Conservation (phyloP, 2,329 filamentous ascomycete genomes). For the Trichoderma aggressivum region DNA sequence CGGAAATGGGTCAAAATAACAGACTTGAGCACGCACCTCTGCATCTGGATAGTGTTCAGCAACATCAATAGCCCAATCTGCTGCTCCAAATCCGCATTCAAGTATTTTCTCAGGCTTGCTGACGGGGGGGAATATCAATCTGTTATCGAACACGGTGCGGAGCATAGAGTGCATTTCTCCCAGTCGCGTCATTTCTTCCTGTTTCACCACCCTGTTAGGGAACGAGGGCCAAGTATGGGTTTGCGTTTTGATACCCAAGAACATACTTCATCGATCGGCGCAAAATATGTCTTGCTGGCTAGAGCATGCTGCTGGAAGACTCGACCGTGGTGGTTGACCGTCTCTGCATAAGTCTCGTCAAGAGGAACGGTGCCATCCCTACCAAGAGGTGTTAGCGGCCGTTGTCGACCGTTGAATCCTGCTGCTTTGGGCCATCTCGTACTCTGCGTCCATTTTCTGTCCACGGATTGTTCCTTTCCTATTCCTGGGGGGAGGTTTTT, state of each 20-base stretch:
- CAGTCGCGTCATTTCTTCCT: slow-evolving; percentile 68
- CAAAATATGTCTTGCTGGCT: slow-evolving; percentile 62
- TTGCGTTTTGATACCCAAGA: not conserved
- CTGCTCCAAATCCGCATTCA: slow-evolving; percentile 71
- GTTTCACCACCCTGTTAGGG: slow-evolving; percentile 4
- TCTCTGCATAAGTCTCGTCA: slow-evolving; percentile 57
- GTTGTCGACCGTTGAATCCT: not conserved
- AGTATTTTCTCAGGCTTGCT: slow-evolving; percentile 56
- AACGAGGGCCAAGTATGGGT: not conserved
- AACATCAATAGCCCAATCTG: slow-evolving; percentile 66
- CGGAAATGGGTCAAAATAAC: not conserved
- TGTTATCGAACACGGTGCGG: slow-evolving; percentile 60
- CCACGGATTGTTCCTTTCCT: not conserved
- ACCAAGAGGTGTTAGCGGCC: slow-evolving; percentile 9
- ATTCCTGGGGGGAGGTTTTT: no score
- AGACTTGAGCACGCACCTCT: slow-evolving; percentile 48
- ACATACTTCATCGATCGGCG: slow-evolving; percentile 67
- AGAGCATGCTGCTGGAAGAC: slow-evolving; percentile 66
- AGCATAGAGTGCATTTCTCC: slow-evolving; percentile 62
- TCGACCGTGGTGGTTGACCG: slow-evolving; percentile 58
- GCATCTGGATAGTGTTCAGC: slow-evolving; percentile 61
- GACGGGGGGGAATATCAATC: slow-evolving; percentile 68
- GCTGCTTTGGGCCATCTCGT: slow-evolving; percentile 22
- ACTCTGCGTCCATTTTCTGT: slow-evolving; percentile 33
- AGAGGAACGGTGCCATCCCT: slow-evolving; percentile 52